Conservation (phyloP, 495 filamentous ascomycete genomes). For the Annulohypoxylon nitens region DNA sequence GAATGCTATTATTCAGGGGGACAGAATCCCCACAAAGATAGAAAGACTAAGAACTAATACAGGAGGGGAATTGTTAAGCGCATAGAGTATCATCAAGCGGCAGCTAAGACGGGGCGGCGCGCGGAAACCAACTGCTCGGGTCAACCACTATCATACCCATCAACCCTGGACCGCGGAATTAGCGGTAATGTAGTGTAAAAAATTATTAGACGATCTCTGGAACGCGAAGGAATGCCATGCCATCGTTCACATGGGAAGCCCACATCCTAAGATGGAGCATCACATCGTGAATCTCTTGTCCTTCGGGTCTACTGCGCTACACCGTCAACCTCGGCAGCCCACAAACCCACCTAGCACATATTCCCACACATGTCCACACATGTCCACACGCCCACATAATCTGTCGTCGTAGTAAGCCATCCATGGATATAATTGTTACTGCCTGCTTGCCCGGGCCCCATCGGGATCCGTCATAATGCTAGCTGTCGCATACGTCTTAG, state of each 20-base stretch:
- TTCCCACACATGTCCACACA: too few species aligned
- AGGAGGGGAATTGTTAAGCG: slow-evolving; percentile 49
- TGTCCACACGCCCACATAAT: not conserved
- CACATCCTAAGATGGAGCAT: not conserved
- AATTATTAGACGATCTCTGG: not conserved
- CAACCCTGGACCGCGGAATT: slow-evolving; percentile 26
- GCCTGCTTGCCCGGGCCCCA: not conserved
- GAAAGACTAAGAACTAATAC: slow-evolving; percentile 38
- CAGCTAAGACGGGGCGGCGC: slow-evolving; percentile 48
- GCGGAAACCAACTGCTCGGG: slow-evolving; percentile 43
- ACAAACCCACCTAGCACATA: not conserved
- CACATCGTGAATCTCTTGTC: not conserved
- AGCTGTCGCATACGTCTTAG: not conserved
- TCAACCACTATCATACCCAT: slow-evolving; percentile 19
- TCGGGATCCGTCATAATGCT: not conserved
- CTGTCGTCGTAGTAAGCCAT: slow-evolving; percentile 17
- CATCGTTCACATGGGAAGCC: slow-evolving; percentile 1
- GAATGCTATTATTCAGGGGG: slow-evolving; percentile 15
- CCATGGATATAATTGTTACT: not conserved
- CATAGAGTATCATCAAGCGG: slow-evolving; percentile 46
- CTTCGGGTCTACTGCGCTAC: not conserved
- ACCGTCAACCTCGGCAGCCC: slow-evolving; percentile 16
- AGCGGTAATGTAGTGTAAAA: not conserved
- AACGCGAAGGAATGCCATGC: slow-evolving; percentile 25
- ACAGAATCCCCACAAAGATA: slow-evolving; percentile 27